Base-by-base conservation (phyloP, 495 filamentous ascomycete species). In the Trichoderma reesei region DNA sequence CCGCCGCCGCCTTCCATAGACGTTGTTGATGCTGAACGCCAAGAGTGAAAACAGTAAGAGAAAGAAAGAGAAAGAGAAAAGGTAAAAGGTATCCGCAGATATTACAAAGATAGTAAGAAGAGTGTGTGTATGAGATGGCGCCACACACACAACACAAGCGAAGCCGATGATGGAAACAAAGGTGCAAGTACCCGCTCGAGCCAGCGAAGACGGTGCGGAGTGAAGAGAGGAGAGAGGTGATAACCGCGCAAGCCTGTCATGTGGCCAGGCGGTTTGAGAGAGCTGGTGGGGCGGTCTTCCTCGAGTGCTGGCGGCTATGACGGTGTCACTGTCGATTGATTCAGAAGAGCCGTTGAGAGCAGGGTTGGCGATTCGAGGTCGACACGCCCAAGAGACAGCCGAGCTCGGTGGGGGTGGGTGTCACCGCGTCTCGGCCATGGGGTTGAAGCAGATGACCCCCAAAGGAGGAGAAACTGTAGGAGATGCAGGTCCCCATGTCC, bases 311-410 rank as follows among this genome's bases (percentile, higher is more conserved):
- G 51, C 51, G 51, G 51, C 51, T 56, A 34, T 56, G 51, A 46
- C 26, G 51, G 51, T 56, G 16, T 31, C 34, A 26, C 34, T 56
- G 20, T 56, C 7, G 16, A 18, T 13, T 51, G 18, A 26, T 26
- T 3, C 31, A 11, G 51, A 56, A n/a, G 34, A 56, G 51, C 51
- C 51, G 51, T 33, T 56, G 51, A 56, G 51, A 56, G 7, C 51
- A 56, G 51, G 51, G 51, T 56, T 56, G 51, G 8, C 34, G 51
- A 56, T 56, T 56, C 51, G 51, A 56, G 31, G 31, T 56, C 51
- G 51, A 56, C 51, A 56, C 20, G 51, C 51, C 51, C 8, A 4
- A 33, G 14, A 34, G 31, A n/a, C n/a, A n/a, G 8, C 51, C 51
- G 20, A 14, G 51, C 51, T 56, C 51, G 51, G 51, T 56, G 51